Evolutionary conservation across 2,329 filamentous ascomycete species (phyloP).

Genomic region (Aquanectria penicillioides): DNA sequence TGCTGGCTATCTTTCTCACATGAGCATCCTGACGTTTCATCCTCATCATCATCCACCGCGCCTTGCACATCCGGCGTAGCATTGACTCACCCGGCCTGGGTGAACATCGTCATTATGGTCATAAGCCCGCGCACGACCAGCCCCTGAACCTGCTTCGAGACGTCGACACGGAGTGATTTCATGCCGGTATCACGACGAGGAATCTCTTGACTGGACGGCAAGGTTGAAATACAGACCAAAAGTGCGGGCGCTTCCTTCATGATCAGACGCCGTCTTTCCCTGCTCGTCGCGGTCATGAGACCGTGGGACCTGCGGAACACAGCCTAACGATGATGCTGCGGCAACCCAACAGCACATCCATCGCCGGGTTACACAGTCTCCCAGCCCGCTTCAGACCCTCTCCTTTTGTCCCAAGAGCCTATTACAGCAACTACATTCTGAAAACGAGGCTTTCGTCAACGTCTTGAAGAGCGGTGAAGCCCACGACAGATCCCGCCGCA

Average conservation of each 20-base stretch:
- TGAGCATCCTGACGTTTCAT: too few species aligned
- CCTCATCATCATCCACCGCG: too few species aligned
- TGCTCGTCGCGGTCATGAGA: neutral
- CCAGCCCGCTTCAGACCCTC: neutral
- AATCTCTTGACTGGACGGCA: neutral
- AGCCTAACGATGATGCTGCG: neutral
- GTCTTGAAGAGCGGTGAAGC: constrained; percentile 12
- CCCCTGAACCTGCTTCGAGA: neutral
- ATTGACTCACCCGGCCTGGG: too few species aligned
- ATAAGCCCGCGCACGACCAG: neutral
- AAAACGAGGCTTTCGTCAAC: neutral
- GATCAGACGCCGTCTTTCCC: too few species aligned
- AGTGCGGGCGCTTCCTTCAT: neutral
- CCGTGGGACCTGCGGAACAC: neutral
- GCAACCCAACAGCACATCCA: neutral
- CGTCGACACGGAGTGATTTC: neutral
- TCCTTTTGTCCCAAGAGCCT: neutral
- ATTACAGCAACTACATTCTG: neutral
- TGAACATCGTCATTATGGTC: neutral
- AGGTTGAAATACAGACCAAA: neutral
- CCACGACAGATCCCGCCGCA: neutral
- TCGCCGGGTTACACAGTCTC: neutral
- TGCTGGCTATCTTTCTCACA: too few species aligned
- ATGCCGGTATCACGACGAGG: neutral
- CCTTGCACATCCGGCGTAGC: neutral